Evolutionary conservation across 2,329 filamentous ascomycete genomes (phyloP).

Genomic region (Nigrospora osmanthi): DNA sequence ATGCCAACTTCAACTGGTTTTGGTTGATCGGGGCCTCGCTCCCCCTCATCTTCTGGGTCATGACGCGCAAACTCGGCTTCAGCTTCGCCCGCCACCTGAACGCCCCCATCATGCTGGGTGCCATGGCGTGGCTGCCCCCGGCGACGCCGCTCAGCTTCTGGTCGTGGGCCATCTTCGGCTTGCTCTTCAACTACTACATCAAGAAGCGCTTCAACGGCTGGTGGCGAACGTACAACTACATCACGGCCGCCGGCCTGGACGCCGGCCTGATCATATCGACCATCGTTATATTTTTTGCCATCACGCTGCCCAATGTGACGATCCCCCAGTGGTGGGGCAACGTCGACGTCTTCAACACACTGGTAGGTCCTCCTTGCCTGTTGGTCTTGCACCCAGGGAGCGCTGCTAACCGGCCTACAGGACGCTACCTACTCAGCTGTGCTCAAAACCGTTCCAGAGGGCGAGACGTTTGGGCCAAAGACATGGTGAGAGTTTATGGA

Average conservation of each 20-base stretch:
- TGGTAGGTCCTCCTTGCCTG: constrained; percentile 19
- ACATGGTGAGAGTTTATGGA: constrained; percentile 19
- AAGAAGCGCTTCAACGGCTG: constrained; percentile 45
- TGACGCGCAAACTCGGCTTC: constrained; percentile 30
- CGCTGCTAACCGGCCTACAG: constrained; percentile 8
- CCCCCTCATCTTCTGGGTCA: constrained; percentile 39
- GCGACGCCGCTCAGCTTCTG: constrained; percentile 54
- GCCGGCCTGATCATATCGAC: constrained; percentile 29
- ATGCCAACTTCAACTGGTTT: constrained; percentile 43
- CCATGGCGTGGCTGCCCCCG: constrained; percentile 44
- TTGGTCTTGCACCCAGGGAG: background rate
- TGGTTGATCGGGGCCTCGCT: constrained; percentile 42
- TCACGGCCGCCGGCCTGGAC: constrained; percentile 30
- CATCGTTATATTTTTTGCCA: constrained; percentile 27
- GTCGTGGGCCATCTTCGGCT: constrained; percentile 48
- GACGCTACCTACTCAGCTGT: constrained; percentile 22
- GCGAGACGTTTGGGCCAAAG: constrained; percentile 27
- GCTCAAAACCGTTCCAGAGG: constrained; percentile 21
- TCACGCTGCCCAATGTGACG: constrained; percentile 25
- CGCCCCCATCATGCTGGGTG: constrained; percentile 50
- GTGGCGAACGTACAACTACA: constrained; percentile 44
- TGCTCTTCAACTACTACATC: constrained; percentile 51
- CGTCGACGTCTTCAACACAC: constrained; percentile 33
- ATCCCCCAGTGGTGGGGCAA: constrained; percentile 42
- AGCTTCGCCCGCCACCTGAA: constrained; percentile 41